These are phyloP conservation scores for Picochlorum sp. DNA, from an alignment of 139 green algal species.

Conservation along the genomic window DNA sequence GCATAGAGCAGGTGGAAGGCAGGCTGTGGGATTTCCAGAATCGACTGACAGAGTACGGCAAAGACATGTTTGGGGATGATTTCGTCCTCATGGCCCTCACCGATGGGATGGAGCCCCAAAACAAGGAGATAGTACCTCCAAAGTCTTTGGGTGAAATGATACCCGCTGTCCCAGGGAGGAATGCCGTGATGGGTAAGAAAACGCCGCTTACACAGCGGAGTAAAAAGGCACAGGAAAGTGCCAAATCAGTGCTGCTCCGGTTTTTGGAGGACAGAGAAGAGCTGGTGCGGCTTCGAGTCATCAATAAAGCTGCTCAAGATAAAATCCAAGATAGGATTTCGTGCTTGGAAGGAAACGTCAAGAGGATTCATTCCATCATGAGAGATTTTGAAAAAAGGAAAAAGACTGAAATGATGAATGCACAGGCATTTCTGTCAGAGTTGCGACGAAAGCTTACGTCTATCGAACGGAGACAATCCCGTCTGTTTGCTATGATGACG, in stretches of 20 bases:
- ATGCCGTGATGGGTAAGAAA: not conserved
- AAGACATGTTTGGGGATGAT: not conserved
- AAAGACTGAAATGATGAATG: not conserved
- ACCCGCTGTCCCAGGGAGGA: too few species aligned
- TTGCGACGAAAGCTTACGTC: slow-evolving; percentile 2
- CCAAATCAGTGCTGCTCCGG: slow-evolving; percentile 5
- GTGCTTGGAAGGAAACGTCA: not conserved
- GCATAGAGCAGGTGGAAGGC: not conserved
- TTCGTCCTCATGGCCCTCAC: not conserved
- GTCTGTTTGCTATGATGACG: not conserved
- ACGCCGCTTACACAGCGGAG: not conserved
- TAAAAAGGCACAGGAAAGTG: not conserved
- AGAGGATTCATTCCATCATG: not conserved
- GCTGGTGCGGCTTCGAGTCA: not conserved
- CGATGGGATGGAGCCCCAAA: not conserved
- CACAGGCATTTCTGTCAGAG: slow-evolving; percentile 2
- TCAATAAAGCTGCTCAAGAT: slow-evolving; percentile 4
- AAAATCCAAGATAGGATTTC: not conserved
- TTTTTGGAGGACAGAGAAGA: slow-evolving; percentile 5
- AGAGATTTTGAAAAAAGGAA: slow-evolving; percentile 8
- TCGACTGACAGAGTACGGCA: not conserved
- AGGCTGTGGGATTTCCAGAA: not conserved
- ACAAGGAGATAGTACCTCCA: too few species aligned
- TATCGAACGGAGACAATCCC: not conserved
- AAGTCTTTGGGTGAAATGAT: too few species aligned